Base-by-base conservation (phyloP, 768 basidiomycete species). In the Russula emetica region DNA sequence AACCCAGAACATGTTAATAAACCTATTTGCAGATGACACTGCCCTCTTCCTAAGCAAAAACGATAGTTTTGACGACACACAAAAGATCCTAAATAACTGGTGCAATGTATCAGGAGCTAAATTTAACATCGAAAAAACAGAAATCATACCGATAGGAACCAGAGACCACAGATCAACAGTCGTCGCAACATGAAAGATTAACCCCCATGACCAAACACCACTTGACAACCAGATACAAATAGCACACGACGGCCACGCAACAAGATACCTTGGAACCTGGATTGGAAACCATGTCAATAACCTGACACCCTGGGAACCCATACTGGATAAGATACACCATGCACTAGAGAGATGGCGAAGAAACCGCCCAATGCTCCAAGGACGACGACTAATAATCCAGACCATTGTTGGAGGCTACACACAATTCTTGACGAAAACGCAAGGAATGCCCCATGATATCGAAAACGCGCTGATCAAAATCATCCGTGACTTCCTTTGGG, bases 71-170 rank as follows among this genome's bases (percentile, higher is more conserved):
- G 50, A 56, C 0, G 62, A 61, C 0, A 72, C 82, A 0, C 38
- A 67, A 3, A 0, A 36, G 0, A 71, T 80, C 1, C 76, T 81
- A 0, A 30, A 72, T 0, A 45, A 42, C 0, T 83, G 81, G 81
- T 83, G 78, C 60, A n/a, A 16, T 0, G 77, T 13, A 2, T 47
- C 45, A 10, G 45, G 45, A 8, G 22, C 45, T 10, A 47, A 47
- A 22, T 47, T 47, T 66, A 82, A 81, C 57, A 60, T 69, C 0
- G 52, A 58, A 0, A 82, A 82, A 66, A 81, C 79, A 0, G 73
- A 76, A 38, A 64, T 78, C 0, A 70, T 80, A 1, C 78, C 76
- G 0, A 68, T 78, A 0, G 77, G 79, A 0, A 40, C 61, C 2
- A 34, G 34, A 5, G 3, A 6, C 3, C 73, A 68, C 66, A 57